Base-by-base conservation (phyloP, 202 grass and related monocot species). In the Brachypodium distachyon region DNA sequence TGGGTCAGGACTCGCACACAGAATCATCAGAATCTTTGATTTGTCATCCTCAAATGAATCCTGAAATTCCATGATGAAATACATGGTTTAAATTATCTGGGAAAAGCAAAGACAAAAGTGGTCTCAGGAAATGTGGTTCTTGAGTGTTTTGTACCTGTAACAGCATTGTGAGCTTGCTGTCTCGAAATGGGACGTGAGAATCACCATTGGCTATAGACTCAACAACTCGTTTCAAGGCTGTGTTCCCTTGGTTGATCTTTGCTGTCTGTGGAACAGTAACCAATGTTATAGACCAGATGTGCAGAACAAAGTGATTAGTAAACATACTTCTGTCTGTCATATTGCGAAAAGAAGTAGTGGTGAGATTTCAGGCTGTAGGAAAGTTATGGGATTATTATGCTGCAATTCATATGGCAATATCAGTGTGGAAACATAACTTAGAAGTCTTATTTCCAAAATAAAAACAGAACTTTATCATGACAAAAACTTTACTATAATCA, bases 1-100 rank as follows among this genome's bases (percentile, higher is more conserved):
- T 29, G 87, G 91, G 46, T 97, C 95, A 12, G 95, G 95, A 68
- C 95, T 97, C 19, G 87, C 95, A 26, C 95, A 97, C 1, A 97
- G 84, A 84, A 97, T 97, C 95, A 97, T 97, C 73, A 97, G 59
- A 64, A 97, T 97, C 83, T 94, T 97, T 3, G 95, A 97, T 73
- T 88, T 97, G 72, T 92, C 89, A 67, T 97, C 95, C 70, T 92
- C 86, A 51, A 97, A 97, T 5, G 95, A 97, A 76, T 97, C 91
- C 95, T 97, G 81, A 86, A 81, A 82, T 42, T n/a, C 10, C 69
- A 74, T 47, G 33, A 46, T 86, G 42, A 23, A 73, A 40, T 7
- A 48, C 38, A 82, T 52, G 11, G 18, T 59, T 47, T 63, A n/a
- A 26, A 25, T 73, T 66, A 75, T 55, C 17, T 14, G 22, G 44